A percentile compares a stretch with the other conserved stretches of the same genome.
phyloP scores from a whole-genome alignment of 2,329 filamentous ascomycete species.

The Penicillium concentricum region DNA sequence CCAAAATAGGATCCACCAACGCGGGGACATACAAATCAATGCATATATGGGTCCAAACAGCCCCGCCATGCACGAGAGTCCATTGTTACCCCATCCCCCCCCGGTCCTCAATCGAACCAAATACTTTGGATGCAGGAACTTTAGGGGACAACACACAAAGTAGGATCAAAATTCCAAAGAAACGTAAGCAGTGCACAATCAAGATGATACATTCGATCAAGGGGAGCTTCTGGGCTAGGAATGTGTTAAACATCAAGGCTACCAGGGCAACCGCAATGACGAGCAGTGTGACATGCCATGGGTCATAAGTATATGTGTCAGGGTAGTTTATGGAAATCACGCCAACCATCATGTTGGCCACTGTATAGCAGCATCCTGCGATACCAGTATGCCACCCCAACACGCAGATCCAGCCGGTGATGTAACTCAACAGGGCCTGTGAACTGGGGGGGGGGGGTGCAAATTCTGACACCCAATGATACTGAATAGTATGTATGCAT shows the following conservation, averaged over 20 bases:
- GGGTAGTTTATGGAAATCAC: constrained; percentile 30
- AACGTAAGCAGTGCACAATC: constrained; percentile 32
- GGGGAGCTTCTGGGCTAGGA: constrained; percentile 28
- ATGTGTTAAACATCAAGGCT: constrained; percentile 31
- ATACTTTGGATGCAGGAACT: background rate
- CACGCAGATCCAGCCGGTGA: constrained; percentile 31
- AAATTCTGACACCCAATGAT: background rate
- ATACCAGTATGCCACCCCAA: constrained; percentile 32
- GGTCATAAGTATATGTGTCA: background rate
- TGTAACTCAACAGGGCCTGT: background rate
- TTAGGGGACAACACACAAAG: constrained; percentile 25
- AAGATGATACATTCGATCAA: constrained; percentile 31
- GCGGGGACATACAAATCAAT: background rate
- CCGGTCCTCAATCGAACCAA: background rate
- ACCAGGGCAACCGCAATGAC: constrained; percentile 19
- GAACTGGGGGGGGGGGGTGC: background rate
- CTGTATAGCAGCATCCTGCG: constrained; percentile 27
- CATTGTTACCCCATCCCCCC: background rate
- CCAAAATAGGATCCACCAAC: background rate
- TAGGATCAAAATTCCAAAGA: constrained; percentile 34
- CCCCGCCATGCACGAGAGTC: background rate
- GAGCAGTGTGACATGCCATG: background rate
- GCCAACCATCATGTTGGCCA: constrained; percentile 35
- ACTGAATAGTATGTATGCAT: background rate
- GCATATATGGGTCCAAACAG: background rate